A percentile compares a stretch with the other conserved stretches of the same genome.
Conservation (phyloP, 257 asterid species). For the Paulownia fortunei region DNA sequence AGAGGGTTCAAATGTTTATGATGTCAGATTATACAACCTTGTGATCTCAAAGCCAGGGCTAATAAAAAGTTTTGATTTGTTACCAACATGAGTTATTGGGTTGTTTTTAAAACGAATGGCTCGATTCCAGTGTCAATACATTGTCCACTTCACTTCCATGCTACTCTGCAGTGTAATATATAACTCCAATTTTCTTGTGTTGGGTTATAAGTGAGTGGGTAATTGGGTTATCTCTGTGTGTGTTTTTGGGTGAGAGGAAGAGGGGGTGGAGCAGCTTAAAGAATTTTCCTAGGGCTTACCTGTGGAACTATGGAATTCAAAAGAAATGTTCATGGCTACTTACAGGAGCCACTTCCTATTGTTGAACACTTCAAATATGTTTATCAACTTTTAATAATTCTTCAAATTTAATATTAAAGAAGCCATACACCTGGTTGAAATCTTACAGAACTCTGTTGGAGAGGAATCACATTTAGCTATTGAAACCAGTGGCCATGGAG, state of each 20-base stretch:
- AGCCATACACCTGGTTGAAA: slow-evolving; percentile 30
- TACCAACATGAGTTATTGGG: too few species aligned
- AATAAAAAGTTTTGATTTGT: neutral
- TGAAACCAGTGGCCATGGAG: slow-evolving; percentile 99
- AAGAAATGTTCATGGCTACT: neutral
- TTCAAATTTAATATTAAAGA: neutral
- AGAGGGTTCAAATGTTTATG: neutral
- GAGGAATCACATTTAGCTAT: slow-evolving; percentile 96
- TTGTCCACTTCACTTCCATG: neutral
- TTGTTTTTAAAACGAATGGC: neutral
- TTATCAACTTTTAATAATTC: neutral
- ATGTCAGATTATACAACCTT: neutral
- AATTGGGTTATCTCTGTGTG: too few species aligned
- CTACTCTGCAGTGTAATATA: neutral
- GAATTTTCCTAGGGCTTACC: neutral
- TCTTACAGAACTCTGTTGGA: slow-evolving; percentile 75
- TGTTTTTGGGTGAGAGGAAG: neutral
- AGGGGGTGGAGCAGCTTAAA: neutral
- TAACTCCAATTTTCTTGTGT: neutral
- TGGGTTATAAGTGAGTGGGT: neutral
- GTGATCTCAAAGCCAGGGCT: neutral
- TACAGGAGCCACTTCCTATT: slow-evolving; percentile 7
- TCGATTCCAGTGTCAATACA: neutral
- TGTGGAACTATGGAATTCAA: slow-evolving; percentile 10
- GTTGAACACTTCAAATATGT: neutral